Evolutionary conservation across 2,329 filamentous ascomycete genomes (phyloP).

Genomic region (Penicillium crustosum): DNA sequence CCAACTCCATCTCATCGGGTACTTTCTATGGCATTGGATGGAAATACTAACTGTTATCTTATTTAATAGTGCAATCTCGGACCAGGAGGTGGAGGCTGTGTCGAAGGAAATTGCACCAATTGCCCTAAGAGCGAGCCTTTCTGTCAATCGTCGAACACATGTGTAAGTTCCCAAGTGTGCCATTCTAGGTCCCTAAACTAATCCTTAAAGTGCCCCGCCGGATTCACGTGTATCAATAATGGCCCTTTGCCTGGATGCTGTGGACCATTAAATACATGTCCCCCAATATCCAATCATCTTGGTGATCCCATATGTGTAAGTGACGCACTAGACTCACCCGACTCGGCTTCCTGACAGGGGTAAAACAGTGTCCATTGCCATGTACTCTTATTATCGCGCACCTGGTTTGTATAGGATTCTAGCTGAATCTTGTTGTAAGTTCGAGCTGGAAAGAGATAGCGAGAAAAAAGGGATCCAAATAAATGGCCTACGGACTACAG

Average conservation of each 20-base stretch:
- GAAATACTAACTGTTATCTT: not conserved
- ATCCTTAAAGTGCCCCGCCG: conserved; percentile 11
- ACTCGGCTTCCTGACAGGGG: not conserved
- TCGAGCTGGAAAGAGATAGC: no score
- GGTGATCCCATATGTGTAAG: conserved; percentile 21
- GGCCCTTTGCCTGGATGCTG: conserved; percentile 20
- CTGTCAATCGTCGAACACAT: conserved; percentile 16
- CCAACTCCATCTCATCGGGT: not conserved
- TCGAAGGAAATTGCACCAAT: conserved; percentile 9
- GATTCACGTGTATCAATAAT: conserved; percentile 13
- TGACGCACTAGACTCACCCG: not conserved
- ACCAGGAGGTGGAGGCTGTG: conserved; percentile 17
- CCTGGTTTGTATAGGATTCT: conserved; percentile 3
- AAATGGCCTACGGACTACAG: not conserved
- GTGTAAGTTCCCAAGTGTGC: conserved; percentile 10
- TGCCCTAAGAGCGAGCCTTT: conserved; percentile 12
- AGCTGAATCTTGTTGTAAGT: not conserved
- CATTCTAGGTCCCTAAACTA: not conserved
- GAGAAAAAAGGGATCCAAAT: not conserved
- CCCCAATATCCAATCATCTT: conserved; percentile 11
- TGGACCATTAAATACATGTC: conserved; percentile 12
- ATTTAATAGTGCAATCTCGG: conserved; percentile 12
- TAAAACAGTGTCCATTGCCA: conserved; percentile 12
- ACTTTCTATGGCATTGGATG: not conserved
- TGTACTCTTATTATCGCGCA: conserved; percentile 7